Evolutionary conservation across 768 basidiomycete species (phyloP).

Genomic region (Pleurotus tuber-regium): DNA sequence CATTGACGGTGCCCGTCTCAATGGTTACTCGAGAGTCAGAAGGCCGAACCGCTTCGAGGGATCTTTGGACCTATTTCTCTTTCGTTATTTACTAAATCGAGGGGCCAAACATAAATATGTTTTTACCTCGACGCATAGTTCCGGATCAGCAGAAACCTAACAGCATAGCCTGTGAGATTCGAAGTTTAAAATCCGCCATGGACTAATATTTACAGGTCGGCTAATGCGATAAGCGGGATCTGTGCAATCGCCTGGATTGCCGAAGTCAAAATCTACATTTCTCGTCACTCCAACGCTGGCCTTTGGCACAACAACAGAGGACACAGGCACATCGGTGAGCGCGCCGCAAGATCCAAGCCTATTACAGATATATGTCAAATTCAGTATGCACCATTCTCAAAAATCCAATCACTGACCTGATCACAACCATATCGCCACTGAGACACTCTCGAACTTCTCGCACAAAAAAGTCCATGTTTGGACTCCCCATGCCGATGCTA

Average conservation of each 20-base stretch:
- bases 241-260: conserved; percentile 34
- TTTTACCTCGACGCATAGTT: conserved; percentile 47
- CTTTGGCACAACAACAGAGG: conserved; percentile 70
- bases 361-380: conserved; percentile 12
- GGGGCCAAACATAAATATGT: conserved; percentile 12
- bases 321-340: conserved; percentile 67
- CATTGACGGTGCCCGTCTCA: conserved; percentile 54
- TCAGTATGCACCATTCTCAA: conserved; percentile 7
- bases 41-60: conserved; percentile 46
- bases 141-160: conserved; percentile 59
- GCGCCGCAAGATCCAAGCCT: conserved; percentile 85
- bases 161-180: conserved; percentile 12
- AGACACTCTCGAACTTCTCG: conserved; percentile 77
- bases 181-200: conserved; percentile 9
- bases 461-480: conserved; percentile 85
- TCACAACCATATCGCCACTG: conserved; percentile 53
- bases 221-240: conserved; percentile 65
- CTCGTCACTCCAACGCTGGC: conserved; percentile 66
- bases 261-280: conserved; percentile 78
- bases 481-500: conserved; percentile 81
- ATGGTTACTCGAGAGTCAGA: conserved; percentile 31
- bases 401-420: conserved; percentile 36
- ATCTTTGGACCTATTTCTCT: conserved; percentile 40
- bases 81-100: conserved; percentile 13
- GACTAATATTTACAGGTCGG: conserved; percentile 49